phyloP scores from a whole-genome alignment of 768 basidiomycete species.

The Gymnopilus dilepis region DNA sequence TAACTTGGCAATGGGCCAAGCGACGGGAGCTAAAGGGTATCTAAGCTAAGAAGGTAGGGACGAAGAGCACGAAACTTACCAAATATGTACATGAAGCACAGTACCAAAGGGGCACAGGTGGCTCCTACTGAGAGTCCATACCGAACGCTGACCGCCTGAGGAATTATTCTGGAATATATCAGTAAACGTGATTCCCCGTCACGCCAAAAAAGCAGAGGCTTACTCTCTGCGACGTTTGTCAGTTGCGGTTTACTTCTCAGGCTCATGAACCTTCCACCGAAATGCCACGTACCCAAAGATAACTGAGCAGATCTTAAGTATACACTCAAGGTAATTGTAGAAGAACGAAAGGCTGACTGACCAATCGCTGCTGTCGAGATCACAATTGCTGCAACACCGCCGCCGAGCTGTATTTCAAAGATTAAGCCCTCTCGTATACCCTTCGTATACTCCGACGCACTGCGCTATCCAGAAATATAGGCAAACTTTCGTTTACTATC shows the following conservation, averaged over 20 bases:
- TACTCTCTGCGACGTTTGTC: constrained; percentile 55
- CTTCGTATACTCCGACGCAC: constrained; percentile 41
- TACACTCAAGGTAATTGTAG: background rate
- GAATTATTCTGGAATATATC: constrained; percentile 47
- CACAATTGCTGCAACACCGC: constrained; percentile 75
- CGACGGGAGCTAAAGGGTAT: constrained; percentile 64
- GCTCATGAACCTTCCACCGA: background rate
- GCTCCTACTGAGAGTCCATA: constrained; percentile 86
- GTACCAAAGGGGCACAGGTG: constrained; percentile 75
- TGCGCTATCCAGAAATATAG: constrained; percentile 82
- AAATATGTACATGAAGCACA: constrained; percentile 71
- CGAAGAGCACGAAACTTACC: constrained; percentile 30
- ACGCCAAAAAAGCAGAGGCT: constrained; percentile 47
- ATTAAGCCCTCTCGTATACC: background rate
- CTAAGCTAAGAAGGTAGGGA: constrained; percentile 18
- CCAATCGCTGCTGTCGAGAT: constrained; percentile 82
- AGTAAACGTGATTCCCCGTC: background rate
- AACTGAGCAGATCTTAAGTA: constrained; percentile 48
- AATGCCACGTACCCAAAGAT: constrained; percentile 72
- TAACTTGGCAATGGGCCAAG: constrained; percentile 81
- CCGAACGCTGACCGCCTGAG: constrained; percentile 76
- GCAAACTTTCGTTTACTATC: constrained; percentile 85
- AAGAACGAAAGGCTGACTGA: constrained; percentile 28
- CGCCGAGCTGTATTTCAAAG: constrained; percentile 44
- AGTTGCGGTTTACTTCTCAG: background rate